Base-by-base conservation (phyloP, 306 rosid species). In the Cucurbita pepo region DNA sequence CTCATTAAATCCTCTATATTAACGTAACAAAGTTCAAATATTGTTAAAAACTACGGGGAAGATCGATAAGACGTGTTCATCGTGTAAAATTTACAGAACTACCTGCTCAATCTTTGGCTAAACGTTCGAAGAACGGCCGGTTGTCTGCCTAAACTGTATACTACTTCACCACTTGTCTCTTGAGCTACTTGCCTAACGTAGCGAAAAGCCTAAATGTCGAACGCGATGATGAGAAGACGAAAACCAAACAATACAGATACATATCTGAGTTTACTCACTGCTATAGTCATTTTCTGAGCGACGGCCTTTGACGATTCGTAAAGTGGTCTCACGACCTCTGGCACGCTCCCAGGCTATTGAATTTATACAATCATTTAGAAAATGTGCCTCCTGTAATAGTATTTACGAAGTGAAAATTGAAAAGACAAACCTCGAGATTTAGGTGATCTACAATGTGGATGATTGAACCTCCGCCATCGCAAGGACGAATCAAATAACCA, bases 381-480 rank as follows among this genome's bases (percentile, higher is more conserved):
- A 71, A 13, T 54, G 10, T 16, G 60, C 48, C 16, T 52, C 47
- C 62, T 8, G 41, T 53, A 52, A 54, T 71, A 41, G 19, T 52
- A 71, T 51, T 30, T 15, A 71, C 13, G 36, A 34, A 34, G 61
- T 52, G 45, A 71, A 43, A 18, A 18, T 1, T 25, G 41, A 51
- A 64, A 50, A 73, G 52, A 71, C 63, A 75, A 51, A 93, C 98
- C 94, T 93, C 91, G 38, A 93, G 96, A 83, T 90, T 93, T 76
- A 93, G 62, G 81, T 94, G 98, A 76, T 94, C 98, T 75, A 90
- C 98, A 64, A 94, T 90, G 77, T 94, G 98, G 75, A 94, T 90
- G 67, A 89, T 94, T 67, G 98, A 94, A 55, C 98, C 98, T 62
- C 98, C 98, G 69, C 98, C 98, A 43, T 94, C 98, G 56, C 97